These are phyloP conservation scores for Macrolepiota dolichaula DNA, from an alignment of 768 basidiomycete species.

Conservation along the genomic window DNA sequence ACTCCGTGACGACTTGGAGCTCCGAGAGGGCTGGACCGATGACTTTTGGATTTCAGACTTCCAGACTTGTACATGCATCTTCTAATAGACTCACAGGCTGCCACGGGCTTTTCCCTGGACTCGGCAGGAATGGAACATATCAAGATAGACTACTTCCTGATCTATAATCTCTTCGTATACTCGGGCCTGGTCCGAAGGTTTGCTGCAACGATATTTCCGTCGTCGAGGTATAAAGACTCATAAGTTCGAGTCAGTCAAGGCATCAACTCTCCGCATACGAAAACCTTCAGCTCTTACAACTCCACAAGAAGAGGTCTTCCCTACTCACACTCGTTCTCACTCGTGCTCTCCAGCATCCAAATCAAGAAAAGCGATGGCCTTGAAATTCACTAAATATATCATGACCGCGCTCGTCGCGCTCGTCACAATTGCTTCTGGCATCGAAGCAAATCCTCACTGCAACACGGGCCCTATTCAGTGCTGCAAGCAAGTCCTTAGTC, in stretches of 20 bases:
- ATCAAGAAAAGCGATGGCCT: conserved; percentile 7
- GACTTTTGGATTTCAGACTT: neutral
- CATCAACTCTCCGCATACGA: too few species aligned
- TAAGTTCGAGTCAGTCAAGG: neutral
- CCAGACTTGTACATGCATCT: neutral
- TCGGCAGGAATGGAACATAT: neutral
- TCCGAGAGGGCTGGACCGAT: neutral
- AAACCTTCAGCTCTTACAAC: too few species aligned
- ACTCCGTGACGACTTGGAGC: neutral
- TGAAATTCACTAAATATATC: neutral
- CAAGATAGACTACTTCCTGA: too few species aligned
- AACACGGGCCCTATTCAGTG: conserved; percentile 1
- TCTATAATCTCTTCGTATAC: too few species aligned
- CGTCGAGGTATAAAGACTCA: neutral
- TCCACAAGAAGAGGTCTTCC: too few species aligned
- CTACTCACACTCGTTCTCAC: neutral
- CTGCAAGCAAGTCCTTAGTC: neutral
- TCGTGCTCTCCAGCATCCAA: neutral
- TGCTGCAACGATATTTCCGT: neutral
- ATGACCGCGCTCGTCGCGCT: neutral
- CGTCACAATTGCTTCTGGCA: neutral
- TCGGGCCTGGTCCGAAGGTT: too few species aligned
- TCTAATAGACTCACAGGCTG: neutral
- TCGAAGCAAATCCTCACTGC: neutral
- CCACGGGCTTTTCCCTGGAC: neutral